These are phyloP conservation scores for Carex pumila DNA, from an alignment of 176 grass and related monocot genomes.

Conservation along the genomic window DNA sequence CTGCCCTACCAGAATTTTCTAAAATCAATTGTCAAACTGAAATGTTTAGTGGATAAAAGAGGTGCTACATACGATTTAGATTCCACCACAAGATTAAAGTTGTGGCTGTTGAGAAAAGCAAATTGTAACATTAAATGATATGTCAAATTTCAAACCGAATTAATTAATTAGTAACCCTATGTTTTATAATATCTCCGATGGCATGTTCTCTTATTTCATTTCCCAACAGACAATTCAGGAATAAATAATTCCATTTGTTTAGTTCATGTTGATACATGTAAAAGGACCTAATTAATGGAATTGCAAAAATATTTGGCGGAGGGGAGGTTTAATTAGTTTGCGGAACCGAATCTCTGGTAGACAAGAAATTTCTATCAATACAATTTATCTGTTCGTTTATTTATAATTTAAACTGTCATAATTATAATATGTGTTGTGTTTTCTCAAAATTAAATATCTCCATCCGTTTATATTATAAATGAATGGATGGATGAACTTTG, in stretches of 20 bases:
- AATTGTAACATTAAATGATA: not conserved
- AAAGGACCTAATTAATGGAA: too few species aligned
- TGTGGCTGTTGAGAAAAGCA: not conserved
- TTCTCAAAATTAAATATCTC: too few species aligned
- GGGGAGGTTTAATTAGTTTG: too few species aligned
- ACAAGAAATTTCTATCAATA: too few species aligned
- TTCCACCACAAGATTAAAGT: conserved; percentile 1
- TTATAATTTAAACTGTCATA: too few species aligned
- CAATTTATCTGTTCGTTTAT: too few species aligned
- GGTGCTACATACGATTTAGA: conserved; percentile 1
- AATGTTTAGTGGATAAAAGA: conserved; percentile 6
- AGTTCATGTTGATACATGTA: not conserved
- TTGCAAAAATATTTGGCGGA: too few species aligned
- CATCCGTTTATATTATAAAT: too few species aligned
- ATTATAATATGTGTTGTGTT: too few species aligned
- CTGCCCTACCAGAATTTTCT: not conserved
- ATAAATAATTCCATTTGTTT: not conserved
- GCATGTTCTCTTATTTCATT: not conserved
- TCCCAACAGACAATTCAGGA: not conserved
- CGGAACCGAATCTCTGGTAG: too few species aligned
- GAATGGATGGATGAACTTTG: too few species aligned
- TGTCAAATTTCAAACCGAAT: not conserved
- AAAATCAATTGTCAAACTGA: not conserved
- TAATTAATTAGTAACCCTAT: not conserved
- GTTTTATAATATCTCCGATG: not conserved